Conservation (phyloP, 2,329 filamentous ascomycete species). For the Trichoderma lentiforme region DNA sequence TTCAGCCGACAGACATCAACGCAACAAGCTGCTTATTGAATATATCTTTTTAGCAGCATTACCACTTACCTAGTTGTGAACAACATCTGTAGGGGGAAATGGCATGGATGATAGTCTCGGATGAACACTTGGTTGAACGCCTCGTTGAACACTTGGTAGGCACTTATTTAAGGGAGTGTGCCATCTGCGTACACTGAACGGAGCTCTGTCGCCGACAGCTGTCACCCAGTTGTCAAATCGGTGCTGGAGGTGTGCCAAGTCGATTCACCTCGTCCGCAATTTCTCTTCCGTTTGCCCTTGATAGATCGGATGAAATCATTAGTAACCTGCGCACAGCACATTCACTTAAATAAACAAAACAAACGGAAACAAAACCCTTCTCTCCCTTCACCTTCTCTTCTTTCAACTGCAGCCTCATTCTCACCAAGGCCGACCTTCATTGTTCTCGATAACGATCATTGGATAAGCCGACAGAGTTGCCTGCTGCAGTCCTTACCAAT, state of each 20-base stretch:
- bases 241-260: neutral
- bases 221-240: neutral
- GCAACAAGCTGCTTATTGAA: neutral
- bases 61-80: neutral
- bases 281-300: neutral
- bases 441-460: neutral
- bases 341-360: neutral
- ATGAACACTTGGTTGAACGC: no score
- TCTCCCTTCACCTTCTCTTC: neutral
- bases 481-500: neutral
- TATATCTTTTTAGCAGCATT: neutral
- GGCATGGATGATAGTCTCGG: neutral
- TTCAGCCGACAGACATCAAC: neutral
- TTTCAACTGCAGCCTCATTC: neutral
- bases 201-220: neutral
- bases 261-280: slow-evolving; percentile 4
- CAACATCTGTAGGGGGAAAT: neutral
- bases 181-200: neutral
- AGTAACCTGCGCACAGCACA: neutral
- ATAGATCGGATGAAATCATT: neutral
- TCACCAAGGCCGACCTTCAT: neutral
- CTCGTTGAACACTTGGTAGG: neutral
- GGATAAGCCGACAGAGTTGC: neutral
- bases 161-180: neutral
- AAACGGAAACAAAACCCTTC: neutral